Percentiles rank a stretch among this genome's conserved stretches.
Evolutionary conservation across 441 rosid species (phyloP).

Genomic region (Pelargonium cotyledonis): DNA sequence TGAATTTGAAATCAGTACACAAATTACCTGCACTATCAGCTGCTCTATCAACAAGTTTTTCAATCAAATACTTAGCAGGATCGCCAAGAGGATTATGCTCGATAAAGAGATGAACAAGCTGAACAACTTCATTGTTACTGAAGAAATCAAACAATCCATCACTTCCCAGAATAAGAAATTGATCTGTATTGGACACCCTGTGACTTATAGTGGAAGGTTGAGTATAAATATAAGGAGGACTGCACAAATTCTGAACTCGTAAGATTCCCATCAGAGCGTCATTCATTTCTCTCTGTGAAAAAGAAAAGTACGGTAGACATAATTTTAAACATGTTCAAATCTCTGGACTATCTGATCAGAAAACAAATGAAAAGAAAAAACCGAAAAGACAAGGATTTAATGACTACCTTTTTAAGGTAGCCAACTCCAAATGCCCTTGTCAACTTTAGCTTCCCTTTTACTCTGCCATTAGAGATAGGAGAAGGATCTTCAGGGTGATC

Average conservation of each 20-base stretch:
- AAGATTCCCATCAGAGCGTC: conserved; percentile 96
- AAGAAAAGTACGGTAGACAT: neutral
- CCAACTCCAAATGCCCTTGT: conserved; percentile 93
- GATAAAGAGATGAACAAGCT: conserved; percentile 52
- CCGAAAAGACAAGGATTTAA: neutral
- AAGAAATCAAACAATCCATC: conserved; percentile 91
- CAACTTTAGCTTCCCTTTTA: conserved; percentile 84
- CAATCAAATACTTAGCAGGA: conserved; percentile 80
- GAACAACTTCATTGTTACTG: conserved; percentile 68
- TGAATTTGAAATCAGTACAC: neutral
- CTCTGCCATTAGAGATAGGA: conserved; percentile 55
- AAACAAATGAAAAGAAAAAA: too few species aligned
- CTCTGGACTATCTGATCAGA: too few species aligned
- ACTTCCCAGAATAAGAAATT: conserved; percentile 76
- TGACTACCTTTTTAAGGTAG: conserved; percentile 72
- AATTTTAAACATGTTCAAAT: neutral
- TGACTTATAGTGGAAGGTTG: conserved; percentile 69
- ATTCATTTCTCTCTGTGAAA: conserved; percentile 57
- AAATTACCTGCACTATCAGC: conserved; percentile 76
- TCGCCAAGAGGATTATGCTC: conserved; percentile 57
- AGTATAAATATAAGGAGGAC: conserved; percentile 80
- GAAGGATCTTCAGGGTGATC: conserved; percentile 84
- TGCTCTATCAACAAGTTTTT: conserved; percentile 68
- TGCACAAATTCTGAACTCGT: conserved; percentile 65
- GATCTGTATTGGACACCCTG: conserved; percentile 57